Conservation (phyloP, 768 basidiomycete species). For the Tephrocybe sp. region DNA sequence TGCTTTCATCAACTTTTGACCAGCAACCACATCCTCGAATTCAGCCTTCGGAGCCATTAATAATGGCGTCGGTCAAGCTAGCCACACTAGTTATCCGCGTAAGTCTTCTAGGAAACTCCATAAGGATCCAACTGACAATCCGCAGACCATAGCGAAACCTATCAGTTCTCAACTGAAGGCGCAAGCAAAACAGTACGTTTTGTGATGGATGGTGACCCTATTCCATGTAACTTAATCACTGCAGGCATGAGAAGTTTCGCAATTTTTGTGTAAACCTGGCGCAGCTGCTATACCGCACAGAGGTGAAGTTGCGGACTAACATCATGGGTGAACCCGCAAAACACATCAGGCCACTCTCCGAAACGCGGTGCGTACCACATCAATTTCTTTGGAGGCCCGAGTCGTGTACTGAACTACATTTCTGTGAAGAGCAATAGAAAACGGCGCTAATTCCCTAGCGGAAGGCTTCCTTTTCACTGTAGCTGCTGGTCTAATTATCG, state of each 20-base stretch:
- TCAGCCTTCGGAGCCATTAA: not conserved
- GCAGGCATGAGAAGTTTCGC: conserved; percentile 73
- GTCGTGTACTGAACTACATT: not conserved
- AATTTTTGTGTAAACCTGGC: conserved; percentile 70
- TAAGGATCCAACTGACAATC: conserved; percentile 4
- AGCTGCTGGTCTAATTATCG: conserved; percentile 70
- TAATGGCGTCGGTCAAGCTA: conserved; percentile 73
- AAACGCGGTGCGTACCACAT: conserved; percentile 60
- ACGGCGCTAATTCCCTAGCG: conserved; percentile 80
- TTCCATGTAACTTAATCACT: not conserved
- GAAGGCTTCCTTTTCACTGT: conserved; percentile 85
- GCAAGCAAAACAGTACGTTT: conserved; percentile 68
- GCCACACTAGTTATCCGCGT: conserved; percentile 71
- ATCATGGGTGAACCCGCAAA: conserved; percentile 77
- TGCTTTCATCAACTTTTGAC: not conserved
- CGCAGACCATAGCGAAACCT: conserved; percentile 82
- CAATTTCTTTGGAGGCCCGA: not conserved
- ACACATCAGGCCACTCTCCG: conserved; percentile 74
- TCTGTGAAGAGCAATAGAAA: conserved; percentile 69
- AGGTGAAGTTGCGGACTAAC: conserved; percentile 70
- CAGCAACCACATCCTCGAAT: not conserved
- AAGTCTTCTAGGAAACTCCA: not conserved
- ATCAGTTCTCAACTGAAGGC: conserved; percentile 67
- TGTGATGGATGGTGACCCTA: not conserved
- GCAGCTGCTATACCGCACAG: conserved; percentile 74